These are phyloP conservation scores for Filosporella fistucella DNA, from an alignment of 495 filamentous ascomycete genomes.

Conservation along the genomic window DNA sequence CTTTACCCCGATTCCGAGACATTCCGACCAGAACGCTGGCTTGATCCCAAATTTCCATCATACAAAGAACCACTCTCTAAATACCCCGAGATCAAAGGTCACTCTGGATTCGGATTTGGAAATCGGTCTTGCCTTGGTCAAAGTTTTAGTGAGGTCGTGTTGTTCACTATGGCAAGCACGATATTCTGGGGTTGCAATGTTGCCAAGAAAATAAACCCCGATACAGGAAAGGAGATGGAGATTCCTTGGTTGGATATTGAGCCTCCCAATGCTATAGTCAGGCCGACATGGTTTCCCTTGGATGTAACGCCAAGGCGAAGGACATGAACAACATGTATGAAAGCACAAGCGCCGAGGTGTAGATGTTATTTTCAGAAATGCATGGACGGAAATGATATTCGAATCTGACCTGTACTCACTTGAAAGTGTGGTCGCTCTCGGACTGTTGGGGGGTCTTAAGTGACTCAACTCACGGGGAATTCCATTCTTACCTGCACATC, in stretches of 20 bases:
- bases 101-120: slow-evolving; percentile 14
- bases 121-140: slow-evolving; percentile 7
- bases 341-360: too few species aligned
- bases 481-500: too few species aligned
- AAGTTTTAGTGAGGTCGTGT: not conserved
- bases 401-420: too few species aligned
- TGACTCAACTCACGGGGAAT: too few species aligned
- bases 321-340: too few species aligned
- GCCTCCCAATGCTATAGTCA: slow-evolving; percentile 2
- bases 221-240: slow-evolving; percentile 1
- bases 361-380: too few species aligned
- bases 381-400: too few species aligned
- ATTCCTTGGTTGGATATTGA: slow-evolving; percentile 2
- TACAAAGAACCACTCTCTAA: slow-evolving; percentile 37
- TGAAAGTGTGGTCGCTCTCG: too few species aligned
- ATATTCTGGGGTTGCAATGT: slow-evolving; percentile 7
- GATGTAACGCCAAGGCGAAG: slow-evolving; percentile 1
- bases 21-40: slow-evolving; percentile 51
- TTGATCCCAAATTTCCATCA: slow-evolving; percentile 23
- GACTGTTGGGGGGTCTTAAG: too few species aligned
- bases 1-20: slow-evolving; percentile 57
- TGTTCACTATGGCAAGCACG: not conserved
- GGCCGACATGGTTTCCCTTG: not conserved
- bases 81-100: slow-evolving; percentile 32
- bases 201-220: not conserved